Base-by-base conservation (phyloP, 768 basidiomycete species). In the Suillus cothurnatus region DNA sequence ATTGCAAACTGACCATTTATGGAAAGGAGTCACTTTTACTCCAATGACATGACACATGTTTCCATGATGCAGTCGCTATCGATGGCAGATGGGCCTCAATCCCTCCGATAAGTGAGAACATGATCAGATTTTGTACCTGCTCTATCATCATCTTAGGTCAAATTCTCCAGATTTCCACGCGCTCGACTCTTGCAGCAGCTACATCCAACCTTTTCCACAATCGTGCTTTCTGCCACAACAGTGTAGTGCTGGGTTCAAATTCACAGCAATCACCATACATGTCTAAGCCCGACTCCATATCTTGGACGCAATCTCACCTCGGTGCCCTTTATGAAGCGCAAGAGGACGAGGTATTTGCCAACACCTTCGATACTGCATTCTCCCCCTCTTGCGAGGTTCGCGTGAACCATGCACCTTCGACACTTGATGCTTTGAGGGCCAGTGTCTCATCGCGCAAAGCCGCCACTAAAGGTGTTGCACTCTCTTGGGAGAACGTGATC, bases 401-500 rank as follows among this genome's bases (percentile, higher is more conserved):
- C 17, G 36, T 71, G 45, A 78, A 82, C 63, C 78, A 81, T 61
- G 70, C 36, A 4, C 45, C 65, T 0, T 63, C 62, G 3, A 55
- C 68, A 9, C 62, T 75, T 21, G 71, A 77, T 17, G 62, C 71
- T 15, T 72, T 82, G 53, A 70, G 66, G 59, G 73, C 75, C 23
- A 68, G 74, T 0, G 23, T 82, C 26, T 45, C 61, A 12, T 61
- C 71, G 4, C 70, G 67, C 2, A 72, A 70, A 26, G 64, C 57
- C 1, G 62, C 71, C 5, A 69, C 72, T 9, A 67, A 45, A 6
- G 69, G 66, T 5, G 69, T 69, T 6, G 67, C 71, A 23, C 64
- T 80, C 6, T 71, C 75, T 6, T 84, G 82, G 81, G 72, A 74
- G 21, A 71, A 79, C 6, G 28, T 78, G 50, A 64, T 79, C 52